Conservation (phyloP, 2,329 filamentous ascomycete genomes). For the Nemania diffusa region DNA sequence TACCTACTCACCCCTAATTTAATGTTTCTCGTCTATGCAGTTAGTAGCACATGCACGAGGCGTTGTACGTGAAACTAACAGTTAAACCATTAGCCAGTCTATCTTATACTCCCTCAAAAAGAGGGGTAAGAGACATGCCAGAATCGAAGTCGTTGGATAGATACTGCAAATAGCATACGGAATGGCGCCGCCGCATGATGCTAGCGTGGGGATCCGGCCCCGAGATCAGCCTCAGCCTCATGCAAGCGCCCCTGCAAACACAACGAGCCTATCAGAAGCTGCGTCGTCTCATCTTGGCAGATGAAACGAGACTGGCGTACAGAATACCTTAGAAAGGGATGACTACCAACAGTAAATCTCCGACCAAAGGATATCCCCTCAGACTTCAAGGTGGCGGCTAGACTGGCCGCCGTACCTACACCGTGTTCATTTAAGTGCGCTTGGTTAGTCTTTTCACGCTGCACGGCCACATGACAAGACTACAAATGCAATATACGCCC, state of each 20-base stretch:
- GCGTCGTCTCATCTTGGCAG: neutral
- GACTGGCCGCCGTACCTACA: no score
- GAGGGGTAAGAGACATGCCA: no score
- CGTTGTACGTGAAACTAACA: neutral
- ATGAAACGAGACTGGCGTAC: neutral
- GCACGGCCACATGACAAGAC: neutral
- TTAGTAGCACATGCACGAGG: neutral
- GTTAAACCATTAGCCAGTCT: neutral
- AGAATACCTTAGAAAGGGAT: neutral
- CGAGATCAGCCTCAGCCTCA: neutral
- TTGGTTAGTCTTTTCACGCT: no score
- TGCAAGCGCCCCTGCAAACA: neutral
- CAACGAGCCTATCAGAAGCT: neutral
- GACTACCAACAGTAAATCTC: neutral
- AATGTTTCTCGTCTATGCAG: no score
- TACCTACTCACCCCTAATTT: no score
- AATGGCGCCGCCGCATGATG: no score
- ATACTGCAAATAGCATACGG: neutral
- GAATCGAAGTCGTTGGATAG: no score
- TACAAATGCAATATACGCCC: neutral
- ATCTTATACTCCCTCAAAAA: no score
- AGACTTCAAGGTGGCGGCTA: no score
- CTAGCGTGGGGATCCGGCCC: neutral
- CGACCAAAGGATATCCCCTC: no score
- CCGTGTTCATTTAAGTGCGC: no score